phyloP scores from a whole-genome alignment of 495 filamentous ascomycete genomes.

The Penicillium dipodomyicola region DNA sequence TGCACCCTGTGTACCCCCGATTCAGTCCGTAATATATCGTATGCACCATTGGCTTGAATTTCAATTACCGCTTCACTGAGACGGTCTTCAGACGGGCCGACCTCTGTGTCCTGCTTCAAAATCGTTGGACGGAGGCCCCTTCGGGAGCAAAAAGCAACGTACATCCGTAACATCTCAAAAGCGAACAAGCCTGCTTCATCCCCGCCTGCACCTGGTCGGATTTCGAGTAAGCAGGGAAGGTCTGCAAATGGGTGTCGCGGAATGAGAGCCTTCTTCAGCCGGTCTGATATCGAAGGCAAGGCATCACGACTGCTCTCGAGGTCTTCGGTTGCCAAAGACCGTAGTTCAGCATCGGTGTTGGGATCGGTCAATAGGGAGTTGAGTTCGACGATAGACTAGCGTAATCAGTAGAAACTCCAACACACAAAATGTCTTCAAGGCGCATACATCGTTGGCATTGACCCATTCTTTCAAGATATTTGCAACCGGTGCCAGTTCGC shows the following conservation, averaged over 20 bases:
- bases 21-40: slow-evolving; percentile 76
- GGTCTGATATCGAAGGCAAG: slow-evolving; percentile 57
- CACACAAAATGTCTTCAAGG: background rate
- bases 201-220: slow-evolving; percentile 90
- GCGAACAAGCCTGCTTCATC: slow-evolving; percentile 89
- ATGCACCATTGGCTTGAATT: slow-evolving; percentile 72
- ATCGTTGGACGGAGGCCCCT: slow-evolving; percentile 58
- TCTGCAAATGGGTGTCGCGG: slow-evolving; percentile 91
- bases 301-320: slow-evolving; percentile 59
- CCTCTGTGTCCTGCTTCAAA: slow-evolving; percentile 56
- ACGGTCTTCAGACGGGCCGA: slow-evolving; percentile 56
- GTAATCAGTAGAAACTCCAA: slow-evolving; percentile 2
- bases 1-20: slow-evolving; percentile 95
- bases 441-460: slow-evolving; percentile 40
- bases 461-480: slow-evolving; percentile 66
- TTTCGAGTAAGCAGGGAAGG: slow-evolving; percentile 86
- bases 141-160: slow-evolving; percentile 69
- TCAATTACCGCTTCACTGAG: slow-evolving; percentile 85
- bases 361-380: slow-evolving; percentile 57
- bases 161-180: slow-evolving; percentile 85
- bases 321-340: slow-evolving; percentile 73
- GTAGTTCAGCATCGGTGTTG: slow-evolving; percentile 60
- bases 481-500: slow-evolving; percentile 69
- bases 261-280: slow-evolving; percentile 71
- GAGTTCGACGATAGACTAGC: slow-evolving; percentile 57